Percentiles rank a stretch among this genome's conserved stretches.
Evolutionary conservation across 306 rosid species (phyloP).

Genomic region (Quercus cerris): DNA sequence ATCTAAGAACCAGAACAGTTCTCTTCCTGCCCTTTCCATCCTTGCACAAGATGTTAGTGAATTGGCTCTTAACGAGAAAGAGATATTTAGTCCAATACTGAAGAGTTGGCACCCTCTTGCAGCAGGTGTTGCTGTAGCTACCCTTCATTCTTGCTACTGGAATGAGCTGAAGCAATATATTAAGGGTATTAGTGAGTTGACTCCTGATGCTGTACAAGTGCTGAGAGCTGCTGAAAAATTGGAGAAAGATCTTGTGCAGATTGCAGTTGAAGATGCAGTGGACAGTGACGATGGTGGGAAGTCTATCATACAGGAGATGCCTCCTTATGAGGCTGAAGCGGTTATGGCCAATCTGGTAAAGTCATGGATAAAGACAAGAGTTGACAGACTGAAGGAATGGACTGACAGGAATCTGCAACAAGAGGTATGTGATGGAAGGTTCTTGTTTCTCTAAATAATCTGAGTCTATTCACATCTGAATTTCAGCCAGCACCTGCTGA

Average conservation of each 20-base stretch:
- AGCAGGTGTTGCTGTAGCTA: constrained; percentile 81
- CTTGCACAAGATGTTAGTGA: constrained; percentile 70
- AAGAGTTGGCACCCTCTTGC: constrained; percentile 91
- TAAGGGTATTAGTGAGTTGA: constrained; percentile 56
- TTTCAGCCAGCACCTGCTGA: background rate
- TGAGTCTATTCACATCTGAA: background rate
- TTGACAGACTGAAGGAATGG: constrained; percentile 86
- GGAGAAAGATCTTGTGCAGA: constrained; percentile 96
- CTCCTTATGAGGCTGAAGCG: constrained; percentile 91
- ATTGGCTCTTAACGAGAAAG: constrained; percentile 75
- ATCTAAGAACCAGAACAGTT: constrained; percentile 56
- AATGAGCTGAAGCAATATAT: constrained; percentile 74
- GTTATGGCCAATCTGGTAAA: constrained; percentile 61
- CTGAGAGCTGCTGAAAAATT: constrained; percentile 84
- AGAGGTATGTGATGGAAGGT: constrained; percentile 56
- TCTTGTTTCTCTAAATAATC: background rate
- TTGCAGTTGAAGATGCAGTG: constrained; percentile 85
- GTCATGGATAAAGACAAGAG: constrained; percentile 81
- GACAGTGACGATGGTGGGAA: constrained; percentile 99
- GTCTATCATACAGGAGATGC: constrained; percentile 89
- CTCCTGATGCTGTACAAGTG: constrained; percentile 77
- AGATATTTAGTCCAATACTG: constrained; percentile 67
- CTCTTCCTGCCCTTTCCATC: constrained; percentile 47
- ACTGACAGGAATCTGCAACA: constrained; percentile 69
- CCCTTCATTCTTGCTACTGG: constrained; percentile 85